Base-by-base conservation (phyloP, 208 protist species). In the Crithidia thermophila region DNA sequence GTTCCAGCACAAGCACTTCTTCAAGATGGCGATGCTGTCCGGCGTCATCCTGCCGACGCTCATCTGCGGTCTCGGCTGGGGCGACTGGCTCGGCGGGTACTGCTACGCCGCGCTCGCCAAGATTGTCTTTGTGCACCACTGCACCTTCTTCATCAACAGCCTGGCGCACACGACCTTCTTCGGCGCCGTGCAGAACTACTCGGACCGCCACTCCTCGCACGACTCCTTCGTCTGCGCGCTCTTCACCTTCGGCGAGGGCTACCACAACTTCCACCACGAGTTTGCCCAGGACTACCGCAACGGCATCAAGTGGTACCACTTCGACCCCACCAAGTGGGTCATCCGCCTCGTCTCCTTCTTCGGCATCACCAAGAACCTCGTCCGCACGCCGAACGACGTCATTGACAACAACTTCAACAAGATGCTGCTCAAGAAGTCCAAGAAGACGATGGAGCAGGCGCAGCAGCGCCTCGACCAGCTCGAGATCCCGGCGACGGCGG, bases 221-320 rank as follows among this genome's bases (percentile, higher is more conserved):
- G 91, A 98, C 74, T 95, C 86, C 40, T 55, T 87, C 27, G 66
- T 94, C 20, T 93, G 87, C 53, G 85, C 90, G 37, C 66, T 97
- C 23, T 65, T 93, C 55, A 91, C 94, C 11, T 87, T 96, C 61
- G 91, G 91, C 34, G 94, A 98, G 79, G 94, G 94, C 49, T 97
- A 94, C 78, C 91, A 98, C 84, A 96, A 98, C 79, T 97, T 92
- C 79, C 94, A 98, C 66, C 94, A 98, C 77, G 89, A 93, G 66
- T 98, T 97, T 64, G 81, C 92, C 14, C 75, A 94, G 52, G 93
- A 96, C 77, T 98, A 97, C 74, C 81, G 90, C 61, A 96, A 96
- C 69, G 90, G 90, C 61, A 85, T 96, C 66, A 85, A 87, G 67
- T 96, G 84, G 81, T 94, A 90, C 75, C 85, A 96, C 74, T 98